Evolutionary conservation across 1,284 basidiomycete species (phyloP).

Genomic region (Abortiporus biennis): DNA sequence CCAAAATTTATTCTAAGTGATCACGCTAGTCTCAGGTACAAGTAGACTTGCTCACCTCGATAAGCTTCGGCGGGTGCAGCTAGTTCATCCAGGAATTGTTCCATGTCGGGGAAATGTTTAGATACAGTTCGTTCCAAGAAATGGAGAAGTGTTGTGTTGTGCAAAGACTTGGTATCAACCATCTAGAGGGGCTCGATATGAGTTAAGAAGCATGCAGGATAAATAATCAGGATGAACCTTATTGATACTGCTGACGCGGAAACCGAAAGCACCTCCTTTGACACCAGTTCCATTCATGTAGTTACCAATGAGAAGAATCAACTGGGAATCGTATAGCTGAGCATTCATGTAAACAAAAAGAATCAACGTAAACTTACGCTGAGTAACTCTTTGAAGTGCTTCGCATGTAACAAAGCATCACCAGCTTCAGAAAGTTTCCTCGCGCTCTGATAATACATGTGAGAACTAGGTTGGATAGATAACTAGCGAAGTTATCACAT

Average conservation of each 20-base stretch:
- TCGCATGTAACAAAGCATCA: slow-evolving; percentile 68
- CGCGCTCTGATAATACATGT: slow-evolving; percentile 55
- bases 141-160: slow-evolving; percentile 91
- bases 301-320: slow-evolving; percentile 94
- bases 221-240: slow-evolving; percentile 45
- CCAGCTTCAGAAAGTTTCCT: slow-evolving; percentile 79
- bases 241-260: slow-evolving; percentile 97
- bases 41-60: slow-evolving; percentile 52
- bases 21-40: slow-evolving; percentile 6
- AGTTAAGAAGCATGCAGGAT: background rate
- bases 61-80: slow-evolving; percentile 89
- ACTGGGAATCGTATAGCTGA: slow-evolving; percentile 32
- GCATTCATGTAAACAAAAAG: slow-evolving; percentile 9
- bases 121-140: slow-evolving; percentile 90
- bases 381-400: slow-evolving; percentile 81
- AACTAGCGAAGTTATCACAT: too few relatives aligned
- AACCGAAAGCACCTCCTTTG: slow-evolving; percentile 96
- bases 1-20: slow-evolving; percentile 7
- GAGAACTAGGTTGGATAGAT: slow-evolving; percentile 12
- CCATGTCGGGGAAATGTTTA: slow-evolving; percentile 86
- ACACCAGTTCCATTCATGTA: slow-evolving; percentile 97
- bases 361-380: slow-evolving; percentile 55
- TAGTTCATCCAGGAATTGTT: slow-evolving; percentile 86
- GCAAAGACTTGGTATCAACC: slow-evolving; percentile 95
- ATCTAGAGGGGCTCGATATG: slow-evolving; percentile 42